Evolutionary conservation across 495 filamentous ascomycete species (phyloP).

Genomic region (Aspergillus wentii): DNA sequence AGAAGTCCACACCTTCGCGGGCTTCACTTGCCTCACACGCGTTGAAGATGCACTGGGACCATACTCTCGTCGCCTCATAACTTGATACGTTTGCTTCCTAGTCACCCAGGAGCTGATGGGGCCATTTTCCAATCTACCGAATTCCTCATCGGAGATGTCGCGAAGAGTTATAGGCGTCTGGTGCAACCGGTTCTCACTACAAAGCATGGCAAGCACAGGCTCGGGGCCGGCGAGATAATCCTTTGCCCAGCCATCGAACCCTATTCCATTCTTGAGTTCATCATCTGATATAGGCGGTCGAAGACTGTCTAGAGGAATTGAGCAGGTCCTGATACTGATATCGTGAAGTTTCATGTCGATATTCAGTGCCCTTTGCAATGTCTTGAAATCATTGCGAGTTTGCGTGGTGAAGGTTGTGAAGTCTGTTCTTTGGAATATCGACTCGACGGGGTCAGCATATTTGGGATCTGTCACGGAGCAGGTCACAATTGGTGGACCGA

Average conservation of each 20-base stretch:
- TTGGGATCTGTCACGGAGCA: constrained; percentile 75
- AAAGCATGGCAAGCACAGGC: constrained; percentile 83
- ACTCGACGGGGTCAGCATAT: constrained; percentile 72
- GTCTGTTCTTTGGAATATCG: constrained; percentile 56
- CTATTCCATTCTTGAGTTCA: constrained; percentile 51
- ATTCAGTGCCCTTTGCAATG: constrained; percentile 42
- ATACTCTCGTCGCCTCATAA: constrained; percentile 68
- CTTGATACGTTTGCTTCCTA: constrained; percentile 50
- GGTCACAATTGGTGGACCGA: constrained; percentile 76
- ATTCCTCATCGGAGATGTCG: constrained; percentile 62
- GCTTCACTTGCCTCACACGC: constrained; percentile 44
- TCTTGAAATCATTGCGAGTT: constrained; percentile 65
- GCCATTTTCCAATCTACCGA: constrained; percentile 49
- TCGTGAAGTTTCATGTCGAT: constrained; percentile 54
- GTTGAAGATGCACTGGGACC: constrained; percentile 64
- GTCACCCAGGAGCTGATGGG: constrained; percentile 58
- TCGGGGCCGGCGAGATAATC: constrained; percentile 78
- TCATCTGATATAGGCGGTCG: constrained; percentile 48
- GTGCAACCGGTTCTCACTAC: constrained; percentile 60
- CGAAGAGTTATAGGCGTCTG: constrained; percentile 55
- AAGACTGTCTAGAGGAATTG: constrained; percentile 44
- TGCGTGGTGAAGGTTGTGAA: constrained; percentile 74
- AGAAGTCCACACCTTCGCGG: constrained; percentile 67
- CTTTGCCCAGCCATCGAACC: constrained; percentile 74
- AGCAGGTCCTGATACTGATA: constrained; percentile 58